phyloP scores from a whole-genome alignment of 306 rosid genomes.

The Prosopis cineraria region DNA sequence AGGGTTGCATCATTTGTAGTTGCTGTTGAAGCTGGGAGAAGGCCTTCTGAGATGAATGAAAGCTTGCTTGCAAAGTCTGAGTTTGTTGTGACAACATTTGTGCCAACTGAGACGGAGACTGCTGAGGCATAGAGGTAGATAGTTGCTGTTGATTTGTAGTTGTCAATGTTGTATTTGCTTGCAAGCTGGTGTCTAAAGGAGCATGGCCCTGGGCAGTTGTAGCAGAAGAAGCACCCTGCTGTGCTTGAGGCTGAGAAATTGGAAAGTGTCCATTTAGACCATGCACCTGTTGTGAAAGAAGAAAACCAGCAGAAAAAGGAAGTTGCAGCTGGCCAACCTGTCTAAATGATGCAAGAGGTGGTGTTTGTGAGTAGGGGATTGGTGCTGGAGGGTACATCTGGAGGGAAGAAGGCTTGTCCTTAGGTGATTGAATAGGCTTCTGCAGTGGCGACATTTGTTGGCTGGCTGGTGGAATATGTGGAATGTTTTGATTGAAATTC shows the following conservation, averaged over 20 bases:
- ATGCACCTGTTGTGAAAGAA: constrained; percentile 50
- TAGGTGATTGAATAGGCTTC: constrained; percentile 71
- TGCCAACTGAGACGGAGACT: constrained; percentile 84
- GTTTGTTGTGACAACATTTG: constrained; percentile 94
- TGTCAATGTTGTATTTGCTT: constrained; percentile 43
- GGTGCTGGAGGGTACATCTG: constrained; percentile 58
- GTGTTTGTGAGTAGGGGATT: constrained; percentile 54
- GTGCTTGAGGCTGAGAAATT: constrained; percentile 67
- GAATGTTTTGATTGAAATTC: constrained; percentile 63
- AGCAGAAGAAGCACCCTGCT: constrained; percentile 52
- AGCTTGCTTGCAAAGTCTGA: constrained; percentile 89
- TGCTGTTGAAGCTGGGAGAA: constrained; percentile 95
- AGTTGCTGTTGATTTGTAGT: constrained; percentile 54
- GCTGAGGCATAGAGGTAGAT: constrained; percentile 58
- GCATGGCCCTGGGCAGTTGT: constrained; percentile 48
- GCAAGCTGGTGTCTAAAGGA: constrained; percentile 55
- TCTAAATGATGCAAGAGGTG: constrained; percentile 49
- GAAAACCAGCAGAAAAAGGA: constrained; percentile 62
- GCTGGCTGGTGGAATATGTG: constrained; percentile 57
- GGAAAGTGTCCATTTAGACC: constrained; percentile 59
- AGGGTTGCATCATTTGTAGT: constrained; percentile 82
- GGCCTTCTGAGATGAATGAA: constrained; percentile 93
- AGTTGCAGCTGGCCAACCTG: constrained; percentile 68
- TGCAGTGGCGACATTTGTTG: constrained; percentile 66
- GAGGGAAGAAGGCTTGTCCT: constrained; percentile 64